Conservation (phyloP, 1,284 basidiomycete species). For the Moesziomyces parantarcticus region DNA sequence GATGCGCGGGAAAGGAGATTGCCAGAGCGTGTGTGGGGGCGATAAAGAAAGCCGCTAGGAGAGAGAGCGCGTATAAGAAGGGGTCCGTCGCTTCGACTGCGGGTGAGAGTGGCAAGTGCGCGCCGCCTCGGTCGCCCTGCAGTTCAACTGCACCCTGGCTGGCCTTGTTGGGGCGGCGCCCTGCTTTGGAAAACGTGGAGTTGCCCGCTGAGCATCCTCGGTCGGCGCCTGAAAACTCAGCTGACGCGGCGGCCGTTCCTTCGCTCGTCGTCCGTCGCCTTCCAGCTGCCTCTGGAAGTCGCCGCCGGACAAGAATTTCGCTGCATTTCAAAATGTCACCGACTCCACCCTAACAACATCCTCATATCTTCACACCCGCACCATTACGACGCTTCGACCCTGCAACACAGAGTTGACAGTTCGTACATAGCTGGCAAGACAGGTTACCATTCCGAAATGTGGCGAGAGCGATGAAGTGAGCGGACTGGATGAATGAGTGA, state of each 20-base stretch:
- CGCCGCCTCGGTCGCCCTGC: background rate
- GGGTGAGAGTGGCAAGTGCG: conserved; percentile 18
- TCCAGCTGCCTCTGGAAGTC: conserved; percentile 28
- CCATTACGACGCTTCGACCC: no score
- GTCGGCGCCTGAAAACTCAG: background rate
- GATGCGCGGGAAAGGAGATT: no score
- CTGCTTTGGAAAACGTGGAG: background rate
- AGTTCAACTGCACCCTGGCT: background rate
- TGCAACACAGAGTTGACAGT: background rate
- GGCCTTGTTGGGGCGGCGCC: background rate
- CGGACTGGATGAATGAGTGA: conserved; percentile 7
- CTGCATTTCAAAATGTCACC: background rate
- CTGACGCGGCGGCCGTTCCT: conserved; percentile 7
- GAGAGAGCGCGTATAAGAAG: background rate
- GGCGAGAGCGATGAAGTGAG: conserved; percentile 1
- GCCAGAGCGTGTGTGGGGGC: background rate
- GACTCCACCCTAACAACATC: background rate
- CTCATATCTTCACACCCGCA: no score
- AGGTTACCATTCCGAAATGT: conserved; percentile 14
- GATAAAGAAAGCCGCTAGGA: background rate
- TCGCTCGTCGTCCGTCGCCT: conserved; percentile 37
- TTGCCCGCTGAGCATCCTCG: background rate
- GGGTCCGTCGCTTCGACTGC: background rate
- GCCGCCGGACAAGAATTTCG: background rate
- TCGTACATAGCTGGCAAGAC: background rate